These are phyloP conservation scores for Sapria himalayana DNA, from an alignment of 345 rosid genomes.

Conservation along the genomic window DNA sequence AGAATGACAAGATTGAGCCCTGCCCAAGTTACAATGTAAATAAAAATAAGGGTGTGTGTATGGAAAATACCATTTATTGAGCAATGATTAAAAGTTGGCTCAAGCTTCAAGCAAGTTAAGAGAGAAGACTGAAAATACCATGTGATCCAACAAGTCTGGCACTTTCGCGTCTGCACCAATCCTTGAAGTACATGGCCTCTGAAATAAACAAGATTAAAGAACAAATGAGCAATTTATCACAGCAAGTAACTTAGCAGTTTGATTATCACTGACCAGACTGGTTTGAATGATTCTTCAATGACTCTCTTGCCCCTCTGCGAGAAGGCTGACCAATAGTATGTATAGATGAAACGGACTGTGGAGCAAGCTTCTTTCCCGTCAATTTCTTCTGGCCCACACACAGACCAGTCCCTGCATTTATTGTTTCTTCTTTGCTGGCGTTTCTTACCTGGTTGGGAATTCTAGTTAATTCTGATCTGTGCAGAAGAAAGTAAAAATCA, in stretches of 20 bases:
- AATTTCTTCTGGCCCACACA: constrained; percentile 53
- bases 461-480: constrained; percentile 47
- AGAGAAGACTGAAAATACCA: constrained; percentile 22
- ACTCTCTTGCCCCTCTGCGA: constrained; percentile 35
- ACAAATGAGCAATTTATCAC: neutral
- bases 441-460: constrained; percentile 41
- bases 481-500: neutral
- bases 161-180: constrained; percentile 88
- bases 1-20: too few relatives aligned
- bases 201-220: constrained; percentile 13
- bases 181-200: constrained; percentile 88
- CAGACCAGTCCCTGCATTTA: constrained; percentile 31
- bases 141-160: constrained; percentile 63
- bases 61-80: neutral
- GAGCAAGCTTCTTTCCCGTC: constrained; percentile 21
- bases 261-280: constrained; percentile 33
- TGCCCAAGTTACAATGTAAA: too few relatives aligned
- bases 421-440: constrained; percentile 50
- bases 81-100: neutral
- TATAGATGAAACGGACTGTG: constrained; percentile 29
- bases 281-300: constrained; percentile 38
- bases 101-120: neutral
- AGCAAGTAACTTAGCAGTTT: neutral
- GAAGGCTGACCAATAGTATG: constrained; percentile 29
- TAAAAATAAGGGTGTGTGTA: too few relatives aligned